Base-by-base conservation (phyloP, 1,284 basidiomycete species). In the Papiliotrema nemorosa region DNA sequence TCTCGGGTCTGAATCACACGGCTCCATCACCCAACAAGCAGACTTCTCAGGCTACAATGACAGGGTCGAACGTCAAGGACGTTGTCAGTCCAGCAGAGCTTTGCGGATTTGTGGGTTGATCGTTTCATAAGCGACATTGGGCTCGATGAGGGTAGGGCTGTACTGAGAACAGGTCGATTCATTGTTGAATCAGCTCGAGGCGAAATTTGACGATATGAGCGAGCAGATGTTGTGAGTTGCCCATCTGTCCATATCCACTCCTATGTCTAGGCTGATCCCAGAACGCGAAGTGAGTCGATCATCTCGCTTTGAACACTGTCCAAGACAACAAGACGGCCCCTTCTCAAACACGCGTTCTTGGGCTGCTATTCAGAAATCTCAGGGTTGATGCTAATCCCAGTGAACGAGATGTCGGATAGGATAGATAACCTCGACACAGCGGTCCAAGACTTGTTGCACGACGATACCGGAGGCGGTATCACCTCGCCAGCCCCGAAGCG, bases 401-500 rank as follows among this genome's bases (percentile, higher is more conserved):
- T 75, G 72, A 66, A 64, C 50, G 67, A 71, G 18, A 75, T 75
- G 73, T 67, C 69, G 2, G 47, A 52, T 14, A 57, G 73, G 39
- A 75, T 75, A 50, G 73, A 75, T 51, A 60, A 59, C 33, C 62
- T 75, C 47, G 72, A 75, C 50, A 67, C 63, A 35, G 57, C 72
- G 3, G 73, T 74, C 18, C 60, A 69, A 26, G 71, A 73, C 45
- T 57, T 74, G 12, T 69, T 74, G 63, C 50, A 60, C 16, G 57
- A 52, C n/a, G 60, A 58, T 46, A 56, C 66, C 43, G 64, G n/a
- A n/a, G n/a, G n/a, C n/a, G n/a, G n/a, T n/a, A n/a, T n/a, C n/a
- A n/a, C n/a, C n/a, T n/a, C n/a, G n/a, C n/a, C n/a, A n/a, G n/a
- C n/a, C n/a, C n/a, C n/a, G n/a, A n/a, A n/a, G n/a, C n/a, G n/a